Percentiles rank a stretch among this genome's conserved stretches.
phyloP scores from a whole-genome alignment of 2,329 filamentous ascomycete species.

The Diplocarpon mali region DNA sequence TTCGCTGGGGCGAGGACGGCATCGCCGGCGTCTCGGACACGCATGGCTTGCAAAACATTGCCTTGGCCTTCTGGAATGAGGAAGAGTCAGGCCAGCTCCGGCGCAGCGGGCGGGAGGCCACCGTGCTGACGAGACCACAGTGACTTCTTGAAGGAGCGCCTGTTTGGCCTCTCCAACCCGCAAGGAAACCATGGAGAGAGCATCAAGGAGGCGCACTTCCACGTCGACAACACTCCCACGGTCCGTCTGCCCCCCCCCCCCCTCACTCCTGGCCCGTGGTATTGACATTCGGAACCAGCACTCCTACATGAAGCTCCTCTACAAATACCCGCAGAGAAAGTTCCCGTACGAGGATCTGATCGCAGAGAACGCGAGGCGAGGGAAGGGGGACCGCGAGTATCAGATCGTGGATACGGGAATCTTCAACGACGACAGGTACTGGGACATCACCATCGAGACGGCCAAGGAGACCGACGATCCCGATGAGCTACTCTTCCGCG shows the following conservation, averaged over 20 bases:
- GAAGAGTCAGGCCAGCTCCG: conserved; percentile 56
- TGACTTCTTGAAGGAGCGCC: conserved; percentile 84
- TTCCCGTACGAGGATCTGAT: conserved; percentile 89
- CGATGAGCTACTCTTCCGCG: conserved; percentile 84
- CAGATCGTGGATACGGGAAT: conserved; percentile 81
- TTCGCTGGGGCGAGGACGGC: conserved; percentile 93
- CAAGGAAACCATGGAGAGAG: conserved; percentile 97
- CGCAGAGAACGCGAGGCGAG: conserved; percentile 69
- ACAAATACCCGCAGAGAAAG: conserved; percentile 87
- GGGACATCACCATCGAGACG: conserved; percentile 94
- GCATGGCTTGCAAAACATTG: conserved; percentile 83
- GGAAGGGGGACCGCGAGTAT: conserved; percentile 73
- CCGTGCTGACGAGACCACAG: conserved; percentile 37
- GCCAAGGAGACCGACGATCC: conserved; percentile 89
- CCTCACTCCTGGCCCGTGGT: too few relatives aligned
- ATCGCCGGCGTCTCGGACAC: conserved; percentile 93
- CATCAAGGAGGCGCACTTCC: conserved; percentile 93
- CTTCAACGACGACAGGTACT: conserved; percentile 85
- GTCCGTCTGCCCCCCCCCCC: too few relatives aligned
- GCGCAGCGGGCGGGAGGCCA: not conserved
- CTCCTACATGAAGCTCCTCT: conserved; percentile 98
- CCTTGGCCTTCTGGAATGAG: conserved; percentile 96
- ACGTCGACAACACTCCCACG: conserved; percentile 80
- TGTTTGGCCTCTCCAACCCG: conserved; percentile 91
- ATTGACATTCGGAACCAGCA: conserved; percentile 42